Evolutionary conservation across 371 early-diverging fungal species (phyloP).

Genomic region (Mycotypha africana): DNA sequence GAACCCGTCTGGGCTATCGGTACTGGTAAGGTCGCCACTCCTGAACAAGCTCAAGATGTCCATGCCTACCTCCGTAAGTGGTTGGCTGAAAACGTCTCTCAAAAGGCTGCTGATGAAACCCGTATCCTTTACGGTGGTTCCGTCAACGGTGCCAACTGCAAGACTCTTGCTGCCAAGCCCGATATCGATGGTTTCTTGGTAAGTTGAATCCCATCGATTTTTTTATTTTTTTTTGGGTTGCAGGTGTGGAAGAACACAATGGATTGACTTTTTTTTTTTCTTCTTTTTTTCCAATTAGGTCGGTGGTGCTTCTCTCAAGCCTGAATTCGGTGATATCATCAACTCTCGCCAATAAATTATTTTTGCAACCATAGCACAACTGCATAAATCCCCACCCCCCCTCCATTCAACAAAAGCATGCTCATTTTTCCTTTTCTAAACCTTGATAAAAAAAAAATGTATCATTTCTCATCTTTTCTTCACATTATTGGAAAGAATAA

Average conservation of each 20-base stretch:
- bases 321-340: conserved; percentile 75
- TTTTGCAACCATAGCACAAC: no score
- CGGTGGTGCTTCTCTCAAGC: conserved; percentile 97
- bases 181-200: conserved; percentile 98
- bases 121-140: conserved; percentile 98
- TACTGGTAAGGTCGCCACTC: conserved; percentile 97
- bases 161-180: conserved; percentile 54
- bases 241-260: no score
- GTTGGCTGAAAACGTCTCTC: conserved; percentile 78
- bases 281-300: conserved; percentile 31
- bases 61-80: conserved; percentile 88
- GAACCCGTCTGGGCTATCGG: conserved; percentile 99
- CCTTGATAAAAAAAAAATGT: background rate
- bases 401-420: no score
- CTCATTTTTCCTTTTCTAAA: no score
- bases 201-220: conserved; percentile 4
- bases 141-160: conserved; percentile 74
- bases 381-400: no score
- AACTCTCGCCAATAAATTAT: conserved; percentile 39
- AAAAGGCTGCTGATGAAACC: conserved; percentile 77
- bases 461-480: background rate
- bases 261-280: no score
- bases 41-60: conserved; percentile 96
- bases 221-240: background rate
- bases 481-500: background rate